Evolutionary conservation across 257 asterid species (phyloP), one percentile per base, ranked within the genome.

Genomic region (Striga asiatica): DNA sequence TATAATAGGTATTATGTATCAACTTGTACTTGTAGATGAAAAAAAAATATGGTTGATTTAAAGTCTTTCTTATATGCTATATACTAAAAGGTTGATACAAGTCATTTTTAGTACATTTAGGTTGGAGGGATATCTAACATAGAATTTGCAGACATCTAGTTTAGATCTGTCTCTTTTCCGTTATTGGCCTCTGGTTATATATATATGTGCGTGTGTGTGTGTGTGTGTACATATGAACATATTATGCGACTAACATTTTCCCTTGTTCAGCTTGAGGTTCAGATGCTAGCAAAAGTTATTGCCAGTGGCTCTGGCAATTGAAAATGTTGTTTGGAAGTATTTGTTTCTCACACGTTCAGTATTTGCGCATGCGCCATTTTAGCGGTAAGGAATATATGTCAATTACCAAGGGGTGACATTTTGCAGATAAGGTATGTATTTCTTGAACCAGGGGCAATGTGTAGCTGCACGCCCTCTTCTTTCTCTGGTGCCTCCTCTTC

Each of bases 221-320:
- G n/a, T n/a, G n/a, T n/a, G n/a, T n/a, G n/a, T n/a, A n/a, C n/a
- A n/a, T n/a, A n/a, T n/a, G n/a, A n/a, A n/a, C n/a, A 54, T 62
- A 35, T 23, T 67, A 57, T 67, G 64, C 61, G 66, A 77, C 79
- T 73, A 66, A 74, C 78, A 74, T 64, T 76, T 71, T 79, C 79
- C 76, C 66, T 77, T 72, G 65, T 75, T 69, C 70, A 80, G 67
- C 60, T 63, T 81, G 88, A 74, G 77, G 74, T 74, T 61, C 74
- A 76, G 83, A 76, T 72, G 92, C 76, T 74, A 64, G 76, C 77
- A 67, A 82, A 72, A 71, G 64, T 66, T 64, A 77, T 80, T 53
- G 68, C 76, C 79, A 64, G 82, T 43, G 64, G 77, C 68, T 69
- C 80, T 76, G 85, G 85, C 79, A 70, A 63, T 66, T 72, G 74